A percentile compares a stretch with the other conserved stretches of the same genome.
phyloP scores from a whole-genome alignment of 306 rosid species.

The Macrotyloma uniflorum region DNA sequence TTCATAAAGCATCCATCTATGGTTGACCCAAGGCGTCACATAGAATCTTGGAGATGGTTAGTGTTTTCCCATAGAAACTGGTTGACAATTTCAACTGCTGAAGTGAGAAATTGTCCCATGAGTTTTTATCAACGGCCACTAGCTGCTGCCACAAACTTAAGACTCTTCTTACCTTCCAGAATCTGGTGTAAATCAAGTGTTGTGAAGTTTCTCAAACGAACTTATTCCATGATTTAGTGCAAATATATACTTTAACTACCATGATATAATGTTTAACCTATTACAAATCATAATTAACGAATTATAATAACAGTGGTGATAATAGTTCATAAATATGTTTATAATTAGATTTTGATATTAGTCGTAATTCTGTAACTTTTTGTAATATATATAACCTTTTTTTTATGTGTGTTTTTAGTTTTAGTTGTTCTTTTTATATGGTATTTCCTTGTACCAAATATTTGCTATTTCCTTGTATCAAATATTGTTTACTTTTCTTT shows the following conservation, averaged over 20 bases:
- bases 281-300: neutral
- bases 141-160: neutral
- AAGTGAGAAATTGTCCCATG: conserved; percentile 17
- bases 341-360: too few relatives aligned
- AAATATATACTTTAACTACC: neutral
- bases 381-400: too few relatives aligned
- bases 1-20: neutral
- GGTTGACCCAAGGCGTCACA: conserved; percentile 28
- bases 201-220: neutral
- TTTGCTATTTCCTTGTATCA: too few relatives aligned
- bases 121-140: neutral
- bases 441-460: too few relatives aligned
- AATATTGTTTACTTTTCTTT: too few relatives aligned
- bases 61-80: neutral
- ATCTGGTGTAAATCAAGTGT: neutral
- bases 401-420: too few relatives aligned
- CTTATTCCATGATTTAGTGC: neutral
- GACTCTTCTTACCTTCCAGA: neutral
- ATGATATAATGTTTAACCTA: neutral
- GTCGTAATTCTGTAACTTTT: too few relatives aligned
- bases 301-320: too few relatives aligned
- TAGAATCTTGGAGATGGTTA: neutral
- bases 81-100: conserved; percentile 33
- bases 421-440: too few relatives aligned
- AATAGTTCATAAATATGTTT: too few relatives aligned